These are phyloP conservation scores for Nyssa sinensis DNA, from an alignment of 148 eudicot genomes.

Conservation along the genomic window DNA sequence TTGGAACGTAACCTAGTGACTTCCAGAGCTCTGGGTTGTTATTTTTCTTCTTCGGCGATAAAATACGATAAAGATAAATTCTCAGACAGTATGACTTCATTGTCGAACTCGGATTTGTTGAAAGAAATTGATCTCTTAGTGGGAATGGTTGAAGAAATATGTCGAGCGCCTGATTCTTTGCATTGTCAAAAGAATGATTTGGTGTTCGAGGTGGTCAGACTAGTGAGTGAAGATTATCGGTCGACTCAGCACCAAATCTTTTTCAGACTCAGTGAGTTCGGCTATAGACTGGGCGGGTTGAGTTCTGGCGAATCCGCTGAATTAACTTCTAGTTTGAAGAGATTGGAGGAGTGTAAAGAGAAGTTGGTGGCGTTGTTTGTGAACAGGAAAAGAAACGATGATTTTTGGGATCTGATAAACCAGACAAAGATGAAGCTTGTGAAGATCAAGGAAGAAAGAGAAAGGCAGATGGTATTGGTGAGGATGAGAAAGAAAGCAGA, in stretches of 20 bases:
- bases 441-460: constrained; percentile 27
- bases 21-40: constrained; percentile 23
- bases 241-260: constrained; percentile 36
- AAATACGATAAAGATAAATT: not conserved
- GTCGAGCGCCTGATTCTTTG: constrained; percentile 45
- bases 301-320: constrained; percentile 22
- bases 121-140: constrained; percentile 37
- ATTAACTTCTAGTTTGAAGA: constrained; percentile 31
- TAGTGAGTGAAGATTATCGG: constrained; percentile 63
- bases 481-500: constrained; percentile 8
- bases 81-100: not conserved
- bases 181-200: constrained; percentile 41
- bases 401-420: constrained; percentile 53
- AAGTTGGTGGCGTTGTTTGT: constrained; percentile 45
- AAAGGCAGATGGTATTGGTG: constrained; percentile 30
- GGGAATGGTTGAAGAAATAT: constrained; percentile 43
- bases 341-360: constrained; percentile 39
- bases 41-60: not conserved
- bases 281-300: constrained; percentile 21
- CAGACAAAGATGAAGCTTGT: constrained; percentile 20
- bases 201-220: constrained; percentile 46
- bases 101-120: constrained; percentile 18
- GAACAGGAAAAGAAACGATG: constrained; percentile 55
- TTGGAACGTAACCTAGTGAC: constrained; percentile 31
- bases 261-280: constrained; percentile 28